Percentiles rank a stretch among this genome's conserved stretches.
These are phyloP conservation scores for Aegilops speltoides DNA, from an alignment of 176 grass and related monocot species.

Conservation along the genomic window DNA sequence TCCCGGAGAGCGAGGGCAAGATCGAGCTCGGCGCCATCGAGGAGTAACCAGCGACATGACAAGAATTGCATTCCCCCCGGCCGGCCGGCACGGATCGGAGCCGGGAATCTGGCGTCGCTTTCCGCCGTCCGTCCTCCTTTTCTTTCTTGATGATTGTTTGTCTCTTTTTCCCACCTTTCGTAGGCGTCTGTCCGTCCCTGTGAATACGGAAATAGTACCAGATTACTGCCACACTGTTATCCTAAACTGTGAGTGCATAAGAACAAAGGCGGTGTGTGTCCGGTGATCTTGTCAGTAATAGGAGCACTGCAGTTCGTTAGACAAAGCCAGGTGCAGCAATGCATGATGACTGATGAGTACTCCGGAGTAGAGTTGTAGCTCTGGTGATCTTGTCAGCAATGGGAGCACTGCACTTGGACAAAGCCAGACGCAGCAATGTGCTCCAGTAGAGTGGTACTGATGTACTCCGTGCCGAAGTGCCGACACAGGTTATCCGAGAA, in stretches of 20 bases:
- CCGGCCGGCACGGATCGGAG: background rate
- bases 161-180: background rate
- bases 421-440: background rate
- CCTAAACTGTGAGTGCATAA: background rate
- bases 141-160: background rate
- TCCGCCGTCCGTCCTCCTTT: background rate
- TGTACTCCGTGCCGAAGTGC: background rate
- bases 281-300: no score
- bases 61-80: background rate
- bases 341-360: no score
- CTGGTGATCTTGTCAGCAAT: background rate
- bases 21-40: constrained; percentile 35
- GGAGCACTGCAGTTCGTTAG: background rate
- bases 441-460: background rate
- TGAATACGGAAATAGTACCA: constrained; percentile 33
- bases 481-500: background rate
- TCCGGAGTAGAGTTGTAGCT: no score
- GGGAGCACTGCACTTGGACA: background rate
- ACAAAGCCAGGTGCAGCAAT: no score
- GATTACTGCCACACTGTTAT: background rate
- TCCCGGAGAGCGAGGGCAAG: constrained; percentile 43
- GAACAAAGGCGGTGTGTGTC: background rate
- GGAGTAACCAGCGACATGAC: background rate
- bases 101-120: background rate
- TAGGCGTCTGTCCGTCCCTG: background rate